Evolutionary conservation across 805 yeast genomes (phyloP).

Genomic region (Kodamaea lidongshanica): DNA sequence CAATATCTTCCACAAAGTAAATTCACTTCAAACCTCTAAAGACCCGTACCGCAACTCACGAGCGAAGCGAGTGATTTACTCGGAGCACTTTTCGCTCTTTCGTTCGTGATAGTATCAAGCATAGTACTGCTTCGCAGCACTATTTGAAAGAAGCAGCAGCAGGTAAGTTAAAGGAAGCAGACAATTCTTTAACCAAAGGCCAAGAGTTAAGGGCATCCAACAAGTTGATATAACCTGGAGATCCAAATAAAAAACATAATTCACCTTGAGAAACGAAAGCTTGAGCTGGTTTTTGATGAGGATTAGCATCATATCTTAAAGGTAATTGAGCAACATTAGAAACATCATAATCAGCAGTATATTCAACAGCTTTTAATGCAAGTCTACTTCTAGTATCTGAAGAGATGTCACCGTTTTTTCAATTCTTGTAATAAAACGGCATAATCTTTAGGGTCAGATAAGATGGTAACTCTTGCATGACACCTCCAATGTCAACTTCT

Average conservation of each 20-base stretch:
- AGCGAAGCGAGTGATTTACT: slow-evolving; percentile 98
- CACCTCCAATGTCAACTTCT: too few relatives aligned
- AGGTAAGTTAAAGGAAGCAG: slow-evolving; percentile 88
- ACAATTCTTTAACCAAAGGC: slow-evolving; percentile 95
- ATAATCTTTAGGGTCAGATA: too few relatives aligned
- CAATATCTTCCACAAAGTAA: slow-evolving; percentile 90
- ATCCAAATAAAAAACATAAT: slow-evolving; percentile 86
- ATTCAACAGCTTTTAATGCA: too few relatives aligned
- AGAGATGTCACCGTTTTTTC: too few relatives aligned
- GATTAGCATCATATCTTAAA: slow-evolving; percentile 96
- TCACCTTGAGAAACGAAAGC: slow-evolving; percentile 82
- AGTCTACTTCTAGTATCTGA: too few relatives aligned
- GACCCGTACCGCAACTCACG: slow-evolving; percentile 95
- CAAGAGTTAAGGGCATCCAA: slow-evolving; percentile 95
- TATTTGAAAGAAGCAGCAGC: slow-evolving; percentile 99
- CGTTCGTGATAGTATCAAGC: too few relatives aligned
- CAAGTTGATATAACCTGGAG: slow-evolving; percentile 95
- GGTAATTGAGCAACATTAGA: slow-evolving; percentile 83
- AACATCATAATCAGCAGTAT: too few relatives aligned
- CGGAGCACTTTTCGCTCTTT: too few relatives aligned
- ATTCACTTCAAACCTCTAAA: slow-evolving; percentile 86
- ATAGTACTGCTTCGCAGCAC: too few relatives aligned
- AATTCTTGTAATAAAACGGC: too few relatives aligned
- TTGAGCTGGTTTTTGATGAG: slow-evolving; percentile 99
- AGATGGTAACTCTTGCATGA: too few relatives aligned